Evolutionary conservation across 2,329 filamentous ascomycete genomes (phyloP), one percentile per base, ranked within the genome.

Genomic region (Ilyonectria sp.): DNA sequence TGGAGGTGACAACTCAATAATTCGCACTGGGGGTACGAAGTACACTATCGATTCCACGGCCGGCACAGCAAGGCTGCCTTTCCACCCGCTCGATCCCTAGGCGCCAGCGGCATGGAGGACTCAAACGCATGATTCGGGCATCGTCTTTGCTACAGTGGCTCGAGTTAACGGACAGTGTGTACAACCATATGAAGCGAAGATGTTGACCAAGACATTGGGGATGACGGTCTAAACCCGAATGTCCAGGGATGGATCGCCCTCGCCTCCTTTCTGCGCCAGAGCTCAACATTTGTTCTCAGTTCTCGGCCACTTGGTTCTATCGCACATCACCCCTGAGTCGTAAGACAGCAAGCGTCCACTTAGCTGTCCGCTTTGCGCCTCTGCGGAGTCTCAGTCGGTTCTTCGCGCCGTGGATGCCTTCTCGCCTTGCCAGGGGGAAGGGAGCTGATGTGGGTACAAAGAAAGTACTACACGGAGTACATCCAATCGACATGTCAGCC

Each of bases 301-400:
- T 43, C n/a, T n/a, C 15, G n/a, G 15, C 5, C 40, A 43, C 8
- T 17, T 33, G 23, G 19, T 46, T 5, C 29, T n/a, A 26, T 33
- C 49, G 26, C 26, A 37, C 44, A 13, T 19, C 17, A 33, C 37
- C 46, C 58, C 58, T 61, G 58, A 66, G 44, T 53, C 26, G 47
- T 40, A 40, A 44, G 35, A 43, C 52, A 23, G 35, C 44, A 23
- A n/a, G 63, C 68, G 56, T 55, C 72, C 71, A 73, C 69, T 74
- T 65, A 72, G 60, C 55, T 63, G 60, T 60, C 63, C 46, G 55
- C 59, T 67, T 63, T 26, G 44, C 7, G 44, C 65, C 53, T 55
- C 59, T 68, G 65, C 62, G 62, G 62, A 63, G 60, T 54, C 49
- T 52, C 66, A 55, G 62, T 53, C 62, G 68, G 61, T 68, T 69